Evolutionary conservation across 2,329 filamentous ascomycete species (phyloP).

Genomic region (Periconia sp.): DNA sequence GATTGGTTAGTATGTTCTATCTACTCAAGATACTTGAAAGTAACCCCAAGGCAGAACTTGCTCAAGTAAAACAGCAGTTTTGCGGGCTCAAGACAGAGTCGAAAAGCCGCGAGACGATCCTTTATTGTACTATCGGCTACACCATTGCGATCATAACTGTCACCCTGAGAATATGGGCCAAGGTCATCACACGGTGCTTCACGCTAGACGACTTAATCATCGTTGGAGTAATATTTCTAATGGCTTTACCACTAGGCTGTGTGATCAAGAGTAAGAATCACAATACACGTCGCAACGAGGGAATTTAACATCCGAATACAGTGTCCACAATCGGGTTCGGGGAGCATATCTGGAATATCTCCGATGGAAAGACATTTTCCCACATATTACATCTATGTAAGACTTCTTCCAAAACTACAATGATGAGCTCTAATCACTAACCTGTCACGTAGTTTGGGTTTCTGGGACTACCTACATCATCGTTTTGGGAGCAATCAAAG

Average conservation of each 20-base stretch:
- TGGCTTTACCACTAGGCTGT: slow-evolving; percentile 20
- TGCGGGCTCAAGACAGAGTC: slow-evolving; percentile 21
- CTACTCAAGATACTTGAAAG: neutral
- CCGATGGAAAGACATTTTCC: slow-evolving; percentile 8
- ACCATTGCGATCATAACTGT: slow-evolving; percentile 16
- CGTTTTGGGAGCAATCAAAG: slow-evolving; percentile 26
- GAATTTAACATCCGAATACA: neutral
- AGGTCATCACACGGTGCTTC: slow-evolving; percentile 16
- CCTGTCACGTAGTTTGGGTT: slow-evolving; percentile 12
- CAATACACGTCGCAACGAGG: too few relatives aligned
- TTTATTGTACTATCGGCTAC: slow-evolving; percentile 16
- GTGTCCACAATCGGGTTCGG: slow-evolving; percentile 26
- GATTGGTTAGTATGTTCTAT: slow-evolving; percentile 3
- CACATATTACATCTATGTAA: slow-evolving; percentile 12
- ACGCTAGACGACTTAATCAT: slow-evolving; percentile 23
- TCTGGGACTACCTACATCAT: slow-evolving; percentile 21
- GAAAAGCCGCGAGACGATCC: slow-evolving; percentile 8
- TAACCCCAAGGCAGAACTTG: too few relatives aligned
- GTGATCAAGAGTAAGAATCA: slow-evolving; percentile 20
- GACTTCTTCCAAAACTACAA: neutral
- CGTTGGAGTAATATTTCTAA: slow-evolving; percentile 14
- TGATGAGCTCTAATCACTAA: neutral
- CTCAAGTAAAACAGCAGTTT: slow-evolving; percentile 21
- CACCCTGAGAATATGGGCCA: slow-evolving; percentile 14
- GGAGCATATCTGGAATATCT: slow-evolving; percentile 22